phyloP scores from a whole-genome alignment of 2,329 filamentous ascomycete species.

The Penicillium decumbens region DNA sequence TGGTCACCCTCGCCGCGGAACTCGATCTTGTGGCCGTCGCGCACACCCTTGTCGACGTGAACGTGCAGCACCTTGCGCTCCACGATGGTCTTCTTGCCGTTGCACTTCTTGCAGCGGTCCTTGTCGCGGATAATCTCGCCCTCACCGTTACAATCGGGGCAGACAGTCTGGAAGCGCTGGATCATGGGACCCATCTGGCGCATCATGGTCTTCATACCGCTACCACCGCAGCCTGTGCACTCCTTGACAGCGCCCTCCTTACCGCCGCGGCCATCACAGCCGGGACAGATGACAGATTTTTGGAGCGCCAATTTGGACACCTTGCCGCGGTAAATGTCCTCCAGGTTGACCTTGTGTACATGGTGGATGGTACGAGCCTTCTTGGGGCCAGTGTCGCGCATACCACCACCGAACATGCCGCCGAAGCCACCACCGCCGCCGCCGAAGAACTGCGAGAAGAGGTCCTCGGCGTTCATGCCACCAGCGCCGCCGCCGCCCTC shows the following conservation, averaged over 20 bases:
- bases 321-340: constrained; percentile 98
- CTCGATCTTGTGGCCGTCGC: constrained; percentile 91
- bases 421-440: constrained; percentile 67
- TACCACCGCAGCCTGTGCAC: constrained; percentile 83
- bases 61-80: constrained; percentile 98
- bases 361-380: constrained; percentile 96
- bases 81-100: constrained; percentile 95
- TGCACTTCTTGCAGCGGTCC: constrained; percentile 95
- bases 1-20: constrained; percentile 97
- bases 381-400: constrained; percentile 74
- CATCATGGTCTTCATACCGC: constrained; percentile 99
- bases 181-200: constrained; percentile 99
- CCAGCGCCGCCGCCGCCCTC: constrained; percentile 75
- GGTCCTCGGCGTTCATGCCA: constrained; percentile 92
- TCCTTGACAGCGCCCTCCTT: constrained; percentile 97
- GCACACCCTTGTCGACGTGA: constrained; percentile 91
- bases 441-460: constrained; percentile 96
- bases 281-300: constrained; percentile 93
- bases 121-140: constrained; percentile 95
- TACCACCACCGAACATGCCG: constrained; percentile 73
- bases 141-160: constrained; percentile 95
- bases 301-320: constrained; percentile 95
- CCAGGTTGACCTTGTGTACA: constrained; percentile 94
- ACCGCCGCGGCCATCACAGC: constrained; percentile 88
- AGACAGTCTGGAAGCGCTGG: constrained; percentile 98